These are phyloP conservation scores for Ophiostoma himal-ulmi DNA, from an alignment of 2,329 filamentous ascomycete species.

Conservation along the genomic window DNA sequence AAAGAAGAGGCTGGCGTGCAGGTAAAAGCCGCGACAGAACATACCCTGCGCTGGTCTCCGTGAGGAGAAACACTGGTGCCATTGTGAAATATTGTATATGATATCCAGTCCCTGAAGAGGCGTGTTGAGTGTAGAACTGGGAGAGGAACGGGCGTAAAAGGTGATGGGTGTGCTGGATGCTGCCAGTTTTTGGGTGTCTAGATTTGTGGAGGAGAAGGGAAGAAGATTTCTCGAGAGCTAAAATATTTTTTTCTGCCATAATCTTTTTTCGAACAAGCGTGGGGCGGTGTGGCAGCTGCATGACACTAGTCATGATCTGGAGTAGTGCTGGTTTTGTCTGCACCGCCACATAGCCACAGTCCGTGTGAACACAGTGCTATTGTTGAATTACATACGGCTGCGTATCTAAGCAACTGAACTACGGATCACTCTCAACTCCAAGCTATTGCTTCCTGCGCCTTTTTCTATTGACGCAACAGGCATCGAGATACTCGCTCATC, in stretches of 20 bases:
- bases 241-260: conserved; percentile 28
- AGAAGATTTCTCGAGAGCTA: conserved; percentile 25
- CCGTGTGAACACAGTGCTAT: neutral
- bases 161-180: conserved; percentile 15
- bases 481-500: conserved; percentile 22
- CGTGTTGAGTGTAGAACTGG: conserved; percentile 20
- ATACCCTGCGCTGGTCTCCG: conserved; percentile 80
- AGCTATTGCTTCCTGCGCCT: conserved; percentile 21
- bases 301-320: conserved; percentile 21
- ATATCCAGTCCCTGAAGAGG: conserved; percentile 1
- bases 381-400: neutral
- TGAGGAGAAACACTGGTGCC: conserved; percentile 79
- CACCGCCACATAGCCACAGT: conserved; percentile 15
- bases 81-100: conserved; percentile 44
- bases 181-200: conserved; percentile 14
- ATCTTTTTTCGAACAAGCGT: conserved; percentile 22
- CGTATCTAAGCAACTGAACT: neutral
- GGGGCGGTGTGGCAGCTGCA: conserved; percentile 21
- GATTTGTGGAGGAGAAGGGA: conserved; percentile 17
- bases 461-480: conserved; percentile 21
- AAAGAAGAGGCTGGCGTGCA: conserved; percentile 12
- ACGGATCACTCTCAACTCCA: neutral
- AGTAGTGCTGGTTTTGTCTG: neutral
- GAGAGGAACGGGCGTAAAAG: neutral
- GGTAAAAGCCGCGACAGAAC: conserved; percentile 30